phyloP scores from a whole-genome alignment of 352 stramenopile genomes.

The Phytopythium sindhum region DNA sequence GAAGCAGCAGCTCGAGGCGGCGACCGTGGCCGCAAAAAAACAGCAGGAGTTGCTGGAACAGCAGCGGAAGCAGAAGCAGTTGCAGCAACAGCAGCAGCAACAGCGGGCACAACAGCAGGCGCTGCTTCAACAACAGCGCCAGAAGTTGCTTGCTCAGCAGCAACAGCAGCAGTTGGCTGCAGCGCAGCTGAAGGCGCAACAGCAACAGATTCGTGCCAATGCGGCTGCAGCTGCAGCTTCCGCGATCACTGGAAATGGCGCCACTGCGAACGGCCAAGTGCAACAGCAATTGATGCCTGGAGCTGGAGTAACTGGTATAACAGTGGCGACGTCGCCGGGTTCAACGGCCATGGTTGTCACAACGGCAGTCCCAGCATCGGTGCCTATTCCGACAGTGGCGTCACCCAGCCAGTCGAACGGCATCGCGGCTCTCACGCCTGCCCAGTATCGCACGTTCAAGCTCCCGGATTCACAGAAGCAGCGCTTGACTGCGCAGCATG shows the following conservation, averaged over 20 bases:
- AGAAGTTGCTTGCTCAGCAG: conserved; percentile 16
- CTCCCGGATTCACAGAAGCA: conserved; percentile 63
- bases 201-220: conserved; percentile 40
- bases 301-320: conserved; percentile 12
- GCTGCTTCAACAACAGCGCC: conserved; percentile 34
- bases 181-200: conserved; percentile 34
- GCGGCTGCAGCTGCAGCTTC: conserved; percentile 1
- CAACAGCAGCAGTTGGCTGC: conserved; percentile 14
- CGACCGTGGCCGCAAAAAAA: conserved; percentile 16
- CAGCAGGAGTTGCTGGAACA: conserved; percentile 17
- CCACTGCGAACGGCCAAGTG: neutral
- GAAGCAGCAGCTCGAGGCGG: conserved; percentile 47
- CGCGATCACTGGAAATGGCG: neutral
- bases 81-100: conserved; percentile 19
- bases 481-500: conserved; percentile 62
- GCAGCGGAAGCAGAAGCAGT: conserved; percentile 38
- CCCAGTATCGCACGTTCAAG: conserved; percentile 77
- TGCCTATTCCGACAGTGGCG: conserved; percentile 4
- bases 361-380: neutral
- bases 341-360: neutral
- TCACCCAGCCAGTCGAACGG: conserved; percentile 11
- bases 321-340: conserved; percentile 10
- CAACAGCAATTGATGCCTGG: neutral
- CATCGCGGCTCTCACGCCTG: conserved; percentile 47
- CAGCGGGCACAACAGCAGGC: conserved; percentile 50